Evolutionary conservation across 164 flowering plant species (phyloP).

Genomic region (Cinnamomum micranthum): DNA sequence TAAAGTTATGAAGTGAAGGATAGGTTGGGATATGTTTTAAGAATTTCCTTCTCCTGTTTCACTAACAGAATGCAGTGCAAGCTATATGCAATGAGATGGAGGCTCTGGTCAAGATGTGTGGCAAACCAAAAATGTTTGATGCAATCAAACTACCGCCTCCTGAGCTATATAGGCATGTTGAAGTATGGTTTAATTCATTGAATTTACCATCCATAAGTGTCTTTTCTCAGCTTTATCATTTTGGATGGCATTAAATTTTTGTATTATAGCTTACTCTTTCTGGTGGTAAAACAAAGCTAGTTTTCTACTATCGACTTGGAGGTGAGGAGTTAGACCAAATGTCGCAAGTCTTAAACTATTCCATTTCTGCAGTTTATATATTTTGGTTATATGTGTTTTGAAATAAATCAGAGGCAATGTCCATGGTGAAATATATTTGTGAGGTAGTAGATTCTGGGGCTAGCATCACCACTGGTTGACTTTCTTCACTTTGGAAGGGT

Average conservation of each 20-base stretch:
- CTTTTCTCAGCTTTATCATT: background rate
- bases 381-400: no score
- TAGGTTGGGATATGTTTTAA: no score
- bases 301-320: background rate
- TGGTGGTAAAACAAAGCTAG: background rate
- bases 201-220: background rate
- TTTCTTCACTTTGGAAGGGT: no score
- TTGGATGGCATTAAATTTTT: background rate
- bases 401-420: no score
- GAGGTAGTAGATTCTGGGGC: no score
- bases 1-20: no score
- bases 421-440: no score
- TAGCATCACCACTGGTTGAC: no score
- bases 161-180: constrained; percentile 83
- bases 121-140: constrained; percentile 91
- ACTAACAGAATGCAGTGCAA: constrained; percentile 67
- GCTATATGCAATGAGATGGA: constrained; percentile 81
- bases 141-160: constrained; percentile 92
- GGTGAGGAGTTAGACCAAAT: background rate
- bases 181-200: constrained; percentile 47
- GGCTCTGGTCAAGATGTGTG: constrained; percentile 66
- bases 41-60: constrained; percentile 1
- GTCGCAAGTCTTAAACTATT: background rate
- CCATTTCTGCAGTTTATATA: no score
- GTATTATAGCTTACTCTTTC: background rate